Evolutionary conservation across 768 basidiomycete species (phyloP).

Genomic region (Pholiota conissans): DNA sequence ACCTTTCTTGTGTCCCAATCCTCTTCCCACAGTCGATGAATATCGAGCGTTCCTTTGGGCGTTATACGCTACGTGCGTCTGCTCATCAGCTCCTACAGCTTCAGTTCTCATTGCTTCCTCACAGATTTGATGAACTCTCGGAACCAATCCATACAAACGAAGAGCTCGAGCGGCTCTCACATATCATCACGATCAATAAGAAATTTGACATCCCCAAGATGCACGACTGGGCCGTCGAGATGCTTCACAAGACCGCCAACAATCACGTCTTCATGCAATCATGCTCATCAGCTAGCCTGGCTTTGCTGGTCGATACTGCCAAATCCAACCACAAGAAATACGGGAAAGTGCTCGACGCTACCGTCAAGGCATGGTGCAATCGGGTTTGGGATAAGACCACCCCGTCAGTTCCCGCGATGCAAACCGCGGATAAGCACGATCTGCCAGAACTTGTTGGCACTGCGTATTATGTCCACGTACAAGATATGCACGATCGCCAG

Average conservation of each 20-base stretch:
- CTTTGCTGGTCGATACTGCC: conserved; percentile 29
- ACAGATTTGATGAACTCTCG: conserved; percentile 46
- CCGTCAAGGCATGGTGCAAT: conserved; percentile 29
- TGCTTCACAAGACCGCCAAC: conserved; percentile 29
- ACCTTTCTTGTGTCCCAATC: conserved; percentile 38
- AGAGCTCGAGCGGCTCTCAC: conserved; percentile 38
- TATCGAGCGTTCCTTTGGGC: conserved; percentile 56
- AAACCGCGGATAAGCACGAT: conserved; percentile 32
- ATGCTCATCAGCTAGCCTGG: conserved; percentile 35
- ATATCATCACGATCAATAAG: conserved; percentile 47
- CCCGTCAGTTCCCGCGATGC: conserved; percentile 38
- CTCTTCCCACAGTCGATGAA: conserved; percentile 43
- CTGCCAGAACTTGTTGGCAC: conserved; percentile 31
- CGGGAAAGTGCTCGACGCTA: conserved; percentile 20
- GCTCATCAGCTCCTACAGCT: not conserved
- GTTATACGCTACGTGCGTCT: conserved; percentile 49
- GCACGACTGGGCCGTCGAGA: conserved; percentile 43
- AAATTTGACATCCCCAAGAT: conserved; percentile 49
- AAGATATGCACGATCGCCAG: conserved; percentile 33
- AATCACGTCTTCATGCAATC: conserved; percentile 29
- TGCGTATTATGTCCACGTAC: conserved; percentile 38
- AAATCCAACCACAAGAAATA: conserved; percentile 17
- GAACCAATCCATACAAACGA: conserved; percentile 39
- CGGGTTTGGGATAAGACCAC: conserved; percentile 29
- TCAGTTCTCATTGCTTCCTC: not conserved